These are phyloP conservation scores for Candida koratica DNA, from an alignment of 805 yeast species.

Conservation along the genomic window DNA sequence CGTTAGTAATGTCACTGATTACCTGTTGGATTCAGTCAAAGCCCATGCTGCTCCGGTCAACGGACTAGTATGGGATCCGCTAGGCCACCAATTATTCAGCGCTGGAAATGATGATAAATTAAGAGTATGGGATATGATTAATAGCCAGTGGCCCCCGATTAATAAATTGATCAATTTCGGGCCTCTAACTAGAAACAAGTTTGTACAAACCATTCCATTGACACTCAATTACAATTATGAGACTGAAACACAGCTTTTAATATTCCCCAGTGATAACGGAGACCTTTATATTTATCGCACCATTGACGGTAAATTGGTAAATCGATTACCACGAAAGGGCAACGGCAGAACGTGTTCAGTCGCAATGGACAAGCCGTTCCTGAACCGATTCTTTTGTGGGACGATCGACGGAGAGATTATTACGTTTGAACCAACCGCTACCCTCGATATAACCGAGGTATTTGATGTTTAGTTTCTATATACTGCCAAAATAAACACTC, in stretches of 20 bases:
- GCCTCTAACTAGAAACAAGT: slow-evolving; percentile 66
- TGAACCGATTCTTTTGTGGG: slow-evolving; percentile 53
- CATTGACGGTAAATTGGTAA: slow-evolving; percentile 58
- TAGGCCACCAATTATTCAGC: slow-evolving; percentile 59
- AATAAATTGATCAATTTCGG: slow-evolving; percentile 74
- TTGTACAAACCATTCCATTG: slow-evolving; percentile 47
- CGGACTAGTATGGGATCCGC: slow-evolving; percentile 69
- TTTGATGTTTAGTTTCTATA: background rate
- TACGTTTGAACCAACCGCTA: slow-evolving; percentile 43
- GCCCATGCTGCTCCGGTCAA: slow-evolving; percentile 81
- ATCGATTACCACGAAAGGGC: slow-evolving; percentile 48
- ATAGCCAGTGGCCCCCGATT: slow-evolving; percentile 36
- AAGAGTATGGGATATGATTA: slow-evolving; percentile 67
- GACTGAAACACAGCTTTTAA: slow-evolving; percentile 51
- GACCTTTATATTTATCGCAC: slow-evolving; percentile 59
- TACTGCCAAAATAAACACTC: background rate
- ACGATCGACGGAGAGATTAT: slow-evolving; percentile 64
- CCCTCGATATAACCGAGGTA: background rate
- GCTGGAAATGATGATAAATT: slow-evolving; percentile 80
- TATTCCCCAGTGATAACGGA: slow-evolving; percentile 75
- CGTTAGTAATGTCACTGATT: slow-evolving; percentile 6
- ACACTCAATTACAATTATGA: slow-evolving; percentile 50
- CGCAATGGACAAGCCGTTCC: slow-evolving; percentile 43
- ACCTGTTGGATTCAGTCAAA: slow-evolving; percentile 37
- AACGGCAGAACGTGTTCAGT: slow-evolving; percentile 50